These are phyloP conservation scores for Naganishia randhawae DNA, from an alignment of 768 basidiomycete genomes.

Conservation along the genomic window DNA sequence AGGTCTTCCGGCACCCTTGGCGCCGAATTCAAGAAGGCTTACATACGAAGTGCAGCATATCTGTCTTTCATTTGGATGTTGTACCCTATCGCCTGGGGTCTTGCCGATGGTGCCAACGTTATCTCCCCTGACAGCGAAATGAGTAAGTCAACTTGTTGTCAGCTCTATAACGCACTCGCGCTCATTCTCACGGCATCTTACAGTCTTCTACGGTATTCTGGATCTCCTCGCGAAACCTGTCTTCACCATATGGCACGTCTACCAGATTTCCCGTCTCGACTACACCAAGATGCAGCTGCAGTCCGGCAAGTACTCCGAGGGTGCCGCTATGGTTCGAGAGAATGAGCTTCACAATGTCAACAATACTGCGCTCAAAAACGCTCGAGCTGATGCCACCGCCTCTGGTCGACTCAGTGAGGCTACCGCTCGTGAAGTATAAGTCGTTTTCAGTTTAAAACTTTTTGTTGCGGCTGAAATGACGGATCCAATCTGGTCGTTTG, in stretches of 20 bases:
- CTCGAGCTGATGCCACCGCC: slow-evolving; percentile 27
- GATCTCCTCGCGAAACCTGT: slow-evolving; percentile 52
- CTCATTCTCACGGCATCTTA: not conserved
- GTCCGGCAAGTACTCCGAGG: slow-evolving; percentile 47
- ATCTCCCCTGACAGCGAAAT: slow-evolving; percentile 59
- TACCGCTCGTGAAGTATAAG: slow-evolving; percentile 57
- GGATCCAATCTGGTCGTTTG: not conserved
- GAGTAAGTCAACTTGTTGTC: slow-evolving; percentile 45
- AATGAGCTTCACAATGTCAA: slow-evolving; percentile 35
- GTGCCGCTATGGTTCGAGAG: slow-evolving; percentile 33
- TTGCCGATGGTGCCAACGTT: slow-evolving; percentile 57
- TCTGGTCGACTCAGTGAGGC: slow-evolving; percentile 27
- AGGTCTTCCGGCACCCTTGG: slow-evolving; percentile 44
- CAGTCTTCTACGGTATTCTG: slow-evolving; percentile 56
- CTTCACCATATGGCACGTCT: slow-evolving; percentile 48
- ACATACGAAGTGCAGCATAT: slow-evolving; percentile 52
- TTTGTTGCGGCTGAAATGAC: not conserved
- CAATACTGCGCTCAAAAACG: slow-evolving; percentile 24
- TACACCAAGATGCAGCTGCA: slow-evolving; percentile 46
- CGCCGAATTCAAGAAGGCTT: slow-evolving; percentile 40
- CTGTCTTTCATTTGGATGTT: slow-evolving; percentile 60
- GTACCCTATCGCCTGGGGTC: slow-evolving; percentile 62
- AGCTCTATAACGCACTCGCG: not conserved
- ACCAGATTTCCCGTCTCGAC: slow-evolving; percentile 45
- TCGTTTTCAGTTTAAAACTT: not conserved